Evolutionary conservation across 129 eudicot species (phyloP).

Genomic region (Arctium lappa): DNA sequence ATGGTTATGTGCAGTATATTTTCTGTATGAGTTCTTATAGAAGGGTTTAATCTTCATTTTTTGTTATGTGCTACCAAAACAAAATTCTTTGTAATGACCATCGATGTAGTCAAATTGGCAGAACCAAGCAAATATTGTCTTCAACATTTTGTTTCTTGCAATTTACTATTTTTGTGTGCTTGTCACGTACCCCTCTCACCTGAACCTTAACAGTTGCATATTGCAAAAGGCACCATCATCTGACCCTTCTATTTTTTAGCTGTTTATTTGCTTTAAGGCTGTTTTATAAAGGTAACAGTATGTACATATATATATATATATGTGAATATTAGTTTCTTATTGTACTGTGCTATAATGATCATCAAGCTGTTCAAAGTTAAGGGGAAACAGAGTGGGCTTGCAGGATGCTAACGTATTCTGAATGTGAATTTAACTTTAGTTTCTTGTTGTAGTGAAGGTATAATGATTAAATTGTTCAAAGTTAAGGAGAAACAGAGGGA

Average conservation of each 20-base stretch:
- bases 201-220: neutral
- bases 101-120: neutral
- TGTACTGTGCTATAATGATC: conserved; percentile 31
- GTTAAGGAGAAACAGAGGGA: conserved; percentile 83
- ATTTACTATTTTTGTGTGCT: neutral
- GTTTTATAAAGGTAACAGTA: neutral
- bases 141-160: neutral
- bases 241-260: neutral
- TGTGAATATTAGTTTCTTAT: neutral
- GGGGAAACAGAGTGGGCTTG: neutral
- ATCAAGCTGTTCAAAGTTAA: conserved; percentile 57
- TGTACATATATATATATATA: neutral
- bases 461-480: conserved; percentile 79
- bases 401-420: neutral
- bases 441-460: conserved; percentile 19
- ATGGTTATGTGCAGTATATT: neutral
- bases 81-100: neutral
- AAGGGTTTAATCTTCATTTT: neutral
- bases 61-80: neutral
- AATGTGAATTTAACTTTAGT: neutral
- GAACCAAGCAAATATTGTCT: neutral
- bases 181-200: neutral
- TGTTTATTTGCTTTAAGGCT: neutral
- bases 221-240: neutral
- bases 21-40: neutral